A percentile compares a stretch with the other conserved stretches of the same genome.
These are phyloP conservation scores for Carex cristatella DNA, from an alignment of 176 grass and related monocot species.

Conservation along the genomic window DNA sequence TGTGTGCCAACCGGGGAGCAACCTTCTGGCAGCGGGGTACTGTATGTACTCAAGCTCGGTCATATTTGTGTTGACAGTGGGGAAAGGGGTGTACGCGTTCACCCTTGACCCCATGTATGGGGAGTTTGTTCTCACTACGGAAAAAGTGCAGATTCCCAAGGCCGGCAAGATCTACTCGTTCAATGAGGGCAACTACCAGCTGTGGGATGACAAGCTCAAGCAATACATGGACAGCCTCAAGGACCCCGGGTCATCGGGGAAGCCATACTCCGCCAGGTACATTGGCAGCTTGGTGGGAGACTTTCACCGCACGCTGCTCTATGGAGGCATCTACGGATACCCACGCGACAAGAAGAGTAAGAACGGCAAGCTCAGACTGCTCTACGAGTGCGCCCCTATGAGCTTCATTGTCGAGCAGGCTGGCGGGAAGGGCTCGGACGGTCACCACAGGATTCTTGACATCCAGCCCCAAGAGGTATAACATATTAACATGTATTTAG, in stretches of 20 bases:
- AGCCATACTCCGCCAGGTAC: slow-evolving; percentile 96
- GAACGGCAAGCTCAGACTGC: slow-evolving; percentile 95
- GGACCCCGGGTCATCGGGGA: slow-evolving; percentile 72
- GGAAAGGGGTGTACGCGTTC: slow-evolving; percentile 87
- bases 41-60: slow-evolving; percentile 99
- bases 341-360: slow-evolving; percentile 87
- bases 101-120: slow-evolving; percentile 98
- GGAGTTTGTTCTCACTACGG: slow-evolving; percentile 97
- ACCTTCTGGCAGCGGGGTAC: slow-evolving; percentile 87
- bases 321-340: slow-evolving; percentile 98
- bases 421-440: slow-evolving; percentile 87
- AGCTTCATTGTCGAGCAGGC: slow-evolving; percentile 99
- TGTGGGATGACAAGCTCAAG: slow-evolving; percentile 95
- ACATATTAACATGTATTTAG: neutral
- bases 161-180: slow-evolving; percentile 92
- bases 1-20: slow-evolving; percentile 95
- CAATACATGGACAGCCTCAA: slow-evolving; percentile 98
- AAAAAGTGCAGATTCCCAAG: slow-evolving; percentile 74
- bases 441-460: slow-evolving; percentile 84
- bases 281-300: slow-evolving; percentile 99
- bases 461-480: slow-evolving; percentile 73
- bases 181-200: slow-evolving; percentile 93
- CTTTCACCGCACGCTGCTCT: slow-evolving; percentile 94
- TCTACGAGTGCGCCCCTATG: slow-evolving; percentile 99
- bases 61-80: slow-evolving; percentile 94